Evolutionary conservation across 75 land plant genomes (phyloP), one percentile per base, ranked within the genome.

Genomic region (Picea sitchensis): DNA sequence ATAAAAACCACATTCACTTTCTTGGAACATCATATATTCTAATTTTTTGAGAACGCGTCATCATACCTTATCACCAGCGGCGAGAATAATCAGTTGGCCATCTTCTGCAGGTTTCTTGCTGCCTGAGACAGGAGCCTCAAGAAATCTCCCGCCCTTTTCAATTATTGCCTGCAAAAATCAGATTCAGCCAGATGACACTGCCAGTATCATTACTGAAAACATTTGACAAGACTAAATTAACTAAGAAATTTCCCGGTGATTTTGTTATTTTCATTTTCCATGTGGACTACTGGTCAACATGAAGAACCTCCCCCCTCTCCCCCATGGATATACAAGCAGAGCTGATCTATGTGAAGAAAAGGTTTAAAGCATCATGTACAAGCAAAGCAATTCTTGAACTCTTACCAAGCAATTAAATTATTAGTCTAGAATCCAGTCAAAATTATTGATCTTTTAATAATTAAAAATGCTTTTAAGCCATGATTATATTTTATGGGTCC

Each of bases 51-150:
- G 73, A 32, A 32, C 7, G 17, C 14, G 26, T 32, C 44, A 73
- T 32, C 44, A 65, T 80, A 95, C 98, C 94, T 96, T 84, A 32
- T 91, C 88, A 34, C 99, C 99, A 80, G 99, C 99, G 79, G 99
- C 90, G 76, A 97, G 91, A 59, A 97, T 90, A 56, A 97, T 86
- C 30, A 97, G 82, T 77, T 90, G 92, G 31, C 96, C 99, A 90
- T 89, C 93, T 83, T 95, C 98, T 57, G 99, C 99, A 58, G 99
- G 99, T 79, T 97, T 91, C 80, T 97, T 97, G 87, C 94, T 91
- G 38, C 99, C 99, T 59, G 99, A 97, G 59, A 97, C 99, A 20
- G 99, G 99, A 80, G 96, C 99, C 82, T 97, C 95, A 75, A 94
- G 85, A 78, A 96, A 96, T 67, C 59, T 78, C 59, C 93, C 98